Evolutionary conservation across 805 yeast genomes (phyloP), one percentile per base, ranked within the genome.

Genomic region (Vanderwaltozyma yarrowii): DNA sequence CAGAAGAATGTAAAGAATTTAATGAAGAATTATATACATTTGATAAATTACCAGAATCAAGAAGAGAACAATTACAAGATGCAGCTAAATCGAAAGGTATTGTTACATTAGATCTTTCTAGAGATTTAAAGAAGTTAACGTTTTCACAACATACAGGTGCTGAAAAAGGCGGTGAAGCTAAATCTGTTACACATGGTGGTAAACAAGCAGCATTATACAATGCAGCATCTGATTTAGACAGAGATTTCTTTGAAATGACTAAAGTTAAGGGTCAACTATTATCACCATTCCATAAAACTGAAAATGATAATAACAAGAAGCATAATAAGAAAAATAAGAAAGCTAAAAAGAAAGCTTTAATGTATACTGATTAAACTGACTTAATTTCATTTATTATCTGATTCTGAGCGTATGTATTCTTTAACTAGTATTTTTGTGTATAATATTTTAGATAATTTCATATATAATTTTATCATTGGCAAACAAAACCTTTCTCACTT

Each of bases 191-290:
- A 40, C 80, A 82, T 50, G 89, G 92, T 64, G 92, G 92, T 61
- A 78, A 74, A 46, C 87, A 82, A 54, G 89, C 92, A 11, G 84
- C 86, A 2, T 67, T 81, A 45, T 74, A 72, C 47, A 78, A 80
- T 54, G 81, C 86, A 6, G 86, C 89, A 26, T 84, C 76, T 30
- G 92, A 85, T 49, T 66, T 89, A 46, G 96, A 89, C 59, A 69
- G 74, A 27, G 95, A 86, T 41, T 89, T 89, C 54, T 89, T 89
- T 69, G 69, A 73, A 39, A 74, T 79, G 78, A 71, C 70, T 41
- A 64, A 61, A 13, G 76, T 79, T 4, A 68, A 69, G 44, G 94
- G 94, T 3, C 74, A 71, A 38, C 54, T 80, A 43, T 66, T 68
- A 30, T 65, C 71, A 5, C 95, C 97, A 6, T 86, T 85, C 70